Evolutionary conservation across 2,329 filamentous ascomycete species (phyloP).

Genomic region (Orbilia quercus): DNA sequence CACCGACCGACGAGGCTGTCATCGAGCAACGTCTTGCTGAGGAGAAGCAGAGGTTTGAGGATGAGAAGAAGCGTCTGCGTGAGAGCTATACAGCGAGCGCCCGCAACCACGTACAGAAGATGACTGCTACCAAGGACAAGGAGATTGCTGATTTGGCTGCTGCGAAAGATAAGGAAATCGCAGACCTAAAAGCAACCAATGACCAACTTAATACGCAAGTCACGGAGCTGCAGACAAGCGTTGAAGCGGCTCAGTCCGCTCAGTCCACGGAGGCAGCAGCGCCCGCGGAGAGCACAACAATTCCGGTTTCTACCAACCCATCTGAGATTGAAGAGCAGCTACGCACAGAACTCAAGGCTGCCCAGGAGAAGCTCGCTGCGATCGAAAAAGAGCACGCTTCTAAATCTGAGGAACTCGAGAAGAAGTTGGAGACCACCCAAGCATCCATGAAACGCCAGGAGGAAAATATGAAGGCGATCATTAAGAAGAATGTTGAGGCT

Average conservation of each 20-base stretch:
- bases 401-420: slow-evolving; percentile 45
- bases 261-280: slow-evolving; percentile 16
- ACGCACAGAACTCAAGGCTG: slow-evolving; percentile 35
- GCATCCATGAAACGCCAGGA: slow-evolving; percentile 48
- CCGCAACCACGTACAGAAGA: slow-evolving; percentile 57
- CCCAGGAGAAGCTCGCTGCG: slow-evolving; percentile 34
- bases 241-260: slow-evolving; percentile 40
- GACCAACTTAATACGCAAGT: slow-evolving; percentile 38
- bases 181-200: slow-evolving; percentile 29
- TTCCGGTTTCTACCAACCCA: slow-evolving; percentile 10
- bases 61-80: slow-evolving; percentile 52
- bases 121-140: slow-evolving; percentile 57
- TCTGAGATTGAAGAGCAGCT: slow-evolving; percentile 42
- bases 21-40: slow-evolving; percentile 57
- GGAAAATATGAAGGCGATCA: slow-evolving; percentile 50
- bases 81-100: slow-evolving; percentile 41
- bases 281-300: slow-evolving; percentile 5
- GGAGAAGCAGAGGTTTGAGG: slow-evolving; percentile 57
- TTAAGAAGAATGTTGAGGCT: slow-evolving; percentile 62
- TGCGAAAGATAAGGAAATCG: slow-evolving; percentile 42
- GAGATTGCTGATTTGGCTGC: slow-evolving; percentile 40
- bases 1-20: slow-evolving; percentile 20
- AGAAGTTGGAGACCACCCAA: slow-evolving; percentile 56
- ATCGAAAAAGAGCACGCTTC: slow-evolving; percentile 40
- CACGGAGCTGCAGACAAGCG: slow-evolving; percentile 35